Conservation (phyloP, 148 eudicot genomes). For the Dianthus caryophyllus region DNA sequence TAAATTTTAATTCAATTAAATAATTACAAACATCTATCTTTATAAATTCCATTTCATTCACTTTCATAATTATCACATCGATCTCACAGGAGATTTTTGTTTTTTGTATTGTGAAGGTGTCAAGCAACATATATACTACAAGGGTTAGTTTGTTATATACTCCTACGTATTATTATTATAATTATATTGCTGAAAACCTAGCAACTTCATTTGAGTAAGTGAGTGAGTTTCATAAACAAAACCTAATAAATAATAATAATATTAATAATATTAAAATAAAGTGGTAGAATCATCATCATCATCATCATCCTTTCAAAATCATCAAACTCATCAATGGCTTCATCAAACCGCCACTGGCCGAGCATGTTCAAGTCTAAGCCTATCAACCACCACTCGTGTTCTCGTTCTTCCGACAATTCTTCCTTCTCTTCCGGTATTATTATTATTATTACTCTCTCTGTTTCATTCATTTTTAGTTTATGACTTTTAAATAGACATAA, state of each 20-base stretch:
- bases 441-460: not conserved
- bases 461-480: not conserved
- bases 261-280: no score
- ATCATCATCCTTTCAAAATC: not conserved
- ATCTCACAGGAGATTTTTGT: conserved; percentile 24
- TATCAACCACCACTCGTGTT: conserved; percentile 43
- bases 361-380: conserved; percentile 97
- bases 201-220: conserved; percentile 5
- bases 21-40: not conserved
- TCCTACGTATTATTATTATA: not conserved
- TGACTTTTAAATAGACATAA: no score
- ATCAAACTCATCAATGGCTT: conserved; percentile 46
- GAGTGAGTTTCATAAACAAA: not conserved
- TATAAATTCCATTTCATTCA: not conserved
- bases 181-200: conserved; percentile 21
- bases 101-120: conserved; percentile 14
- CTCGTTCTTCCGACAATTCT: conserved; percentile 26
- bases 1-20: not conserved
- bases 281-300: not conserved
- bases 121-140: conserved; percentile 4
- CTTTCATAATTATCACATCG: not conserved
- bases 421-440: conserved; percentile 38
- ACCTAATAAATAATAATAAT: not conserved
- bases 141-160: conserved; percentile 2
- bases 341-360: conserved; percentile 97